A percentile compares a stretch with the other conserved stretches of the same genome.
These are phyloP conservation scores for Vitis labrusca DNA, from an alignment of 164 flowering plant species.

Conservation along the genomic window DNA sequence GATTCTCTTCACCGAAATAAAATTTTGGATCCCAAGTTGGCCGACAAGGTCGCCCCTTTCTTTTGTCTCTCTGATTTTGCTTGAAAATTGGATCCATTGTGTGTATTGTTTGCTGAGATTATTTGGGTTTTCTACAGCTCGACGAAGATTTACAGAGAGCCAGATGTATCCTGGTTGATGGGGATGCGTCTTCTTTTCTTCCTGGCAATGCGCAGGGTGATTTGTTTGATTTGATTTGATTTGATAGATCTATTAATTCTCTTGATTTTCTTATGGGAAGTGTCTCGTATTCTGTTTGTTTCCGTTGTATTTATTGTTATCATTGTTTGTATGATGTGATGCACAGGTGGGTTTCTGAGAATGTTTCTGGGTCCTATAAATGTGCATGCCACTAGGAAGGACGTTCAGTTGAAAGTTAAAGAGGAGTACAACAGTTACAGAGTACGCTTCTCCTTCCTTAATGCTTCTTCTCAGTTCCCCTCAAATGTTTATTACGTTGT, in stretches of 20 bases:
- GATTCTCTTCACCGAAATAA: slow-evolving; percentile 24
- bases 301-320: neutral
- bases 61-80: neutral
- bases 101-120: neutral
- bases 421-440: slow-evolving; percentile 93
- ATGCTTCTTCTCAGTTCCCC: neutral
- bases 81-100: neutral
- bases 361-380: slow-evolving; percentile 95
- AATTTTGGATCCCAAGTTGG: slow-evolving; percentile 37
- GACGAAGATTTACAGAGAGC: slow-evolving; percentile 50
- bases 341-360: slow-evolving; percentile 66
- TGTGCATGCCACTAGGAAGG: slow-evolving; percentile 83
- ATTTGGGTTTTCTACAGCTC: slow-evolving; percentile 20
- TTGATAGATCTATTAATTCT: neutral
- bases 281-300: neutral
- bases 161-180: slow-evolving; percentile 36
- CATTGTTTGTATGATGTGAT: neutral
- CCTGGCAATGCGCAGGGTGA: slow-evolving; percentile 45
- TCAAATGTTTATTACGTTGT: neutral
- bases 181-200: slow-evolving; percentile 47
- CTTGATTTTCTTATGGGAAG: neutral
- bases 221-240: neutral
- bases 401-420: slow-evolving; percentile 85
- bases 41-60: slow-evolving; percentile 44
- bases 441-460: slow-evolving; percentile 34